A percentile compares a stretch with the other conserved stretches of the same genome.
These are phyloP conservation scores for Kalanchoe fedtschenkoi DNA, from an alignment of 164 flowering plant species.

Conservation along the genomic window DNA sequence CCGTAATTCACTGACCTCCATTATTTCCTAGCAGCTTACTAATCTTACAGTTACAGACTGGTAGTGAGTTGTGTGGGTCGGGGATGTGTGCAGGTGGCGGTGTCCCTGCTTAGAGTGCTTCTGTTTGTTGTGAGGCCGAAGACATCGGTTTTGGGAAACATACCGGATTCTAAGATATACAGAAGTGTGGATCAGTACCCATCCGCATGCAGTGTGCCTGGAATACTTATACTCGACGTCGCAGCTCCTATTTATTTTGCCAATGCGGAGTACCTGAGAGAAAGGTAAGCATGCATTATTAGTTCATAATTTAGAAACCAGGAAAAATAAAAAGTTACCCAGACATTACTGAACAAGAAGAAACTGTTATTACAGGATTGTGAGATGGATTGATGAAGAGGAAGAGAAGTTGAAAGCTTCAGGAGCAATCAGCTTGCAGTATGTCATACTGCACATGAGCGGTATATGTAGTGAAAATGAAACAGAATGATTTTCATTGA, in stretches of 20 bases:
- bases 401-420: constrained; percentile 45
- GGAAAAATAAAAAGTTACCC: not conserved
- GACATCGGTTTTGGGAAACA: constrained; percentile 45
- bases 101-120: constrained; percentile 47
- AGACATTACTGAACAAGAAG: not conserved
- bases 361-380: constrained; percentile 24
- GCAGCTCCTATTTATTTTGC: constrained; percentile 65
- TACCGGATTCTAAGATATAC: constrained; percentile 41
- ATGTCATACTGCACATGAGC: constrained; percentile 51
- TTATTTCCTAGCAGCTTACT: too few species aligned
- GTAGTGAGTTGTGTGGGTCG: not conserved
- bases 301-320: not conserved
- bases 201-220: constrained; percentile 34
- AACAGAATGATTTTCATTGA: not conserved
- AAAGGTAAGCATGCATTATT: constrained; percentile 28
- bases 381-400: constrained; percentile 68
- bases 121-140: constrained; percentile 55
- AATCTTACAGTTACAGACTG: too few species aligned
- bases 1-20: too few species aligned
- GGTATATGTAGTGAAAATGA: constrained; percentile 26
- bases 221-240: constrained; percentile 48
- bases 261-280: constrained; percentile 57
- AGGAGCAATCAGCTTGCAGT: constrained; percentile 40
- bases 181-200: constrained; percentile 59
- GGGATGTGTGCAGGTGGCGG: constrained; percentile 49